phyloP scores from a whole-genome alignment of 305 asterid species.

The Rubia peregrina region DNA sequence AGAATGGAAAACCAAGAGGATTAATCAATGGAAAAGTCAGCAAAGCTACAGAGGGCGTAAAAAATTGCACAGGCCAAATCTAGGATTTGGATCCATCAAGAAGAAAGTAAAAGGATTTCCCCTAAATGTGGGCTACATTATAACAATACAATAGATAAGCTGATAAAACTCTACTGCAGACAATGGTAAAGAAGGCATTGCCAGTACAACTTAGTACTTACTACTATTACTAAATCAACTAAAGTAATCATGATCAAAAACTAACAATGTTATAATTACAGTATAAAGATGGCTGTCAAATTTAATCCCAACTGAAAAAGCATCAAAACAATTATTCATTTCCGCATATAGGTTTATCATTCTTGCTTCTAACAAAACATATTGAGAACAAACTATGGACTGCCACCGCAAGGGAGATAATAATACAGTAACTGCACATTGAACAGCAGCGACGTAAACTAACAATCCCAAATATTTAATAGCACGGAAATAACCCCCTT shows the following conservation, averaged over 20 bases:
- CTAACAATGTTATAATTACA: too few species aligned
- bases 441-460: neutral
- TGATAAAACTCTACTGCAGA: neutral
- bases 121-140: neutral
- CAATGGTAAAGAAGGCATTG: neutral
- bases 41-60: neutral
- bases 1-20: neutral
- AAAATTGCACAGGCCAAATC: neutral
- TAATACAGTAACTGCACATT: neutral
- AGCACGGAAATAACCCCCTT: neutral
- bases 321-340: too few species aligned
- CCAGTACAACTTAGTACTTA: neutral
- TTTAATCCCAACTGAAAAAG: neutral
- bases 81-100: neutral
- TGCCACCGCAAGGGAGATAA: neutral
- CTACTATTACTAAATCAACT: neutral
- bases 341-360: neutral
- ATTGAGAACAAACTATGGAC: neutral
- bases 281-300: neutral
- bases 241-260: neutral
- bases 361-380: neutral
- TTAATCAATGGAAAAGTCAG: neutral
- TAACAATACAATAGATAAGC: too few species aligned
- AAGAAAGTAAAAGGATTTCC: neutral
- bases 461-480: neutral